These are phyloP conservation scores for Tricharina praecox DNA, from an alignment of 495 filamentous ascomycete species.

Conservation along the genomic window DNA sequence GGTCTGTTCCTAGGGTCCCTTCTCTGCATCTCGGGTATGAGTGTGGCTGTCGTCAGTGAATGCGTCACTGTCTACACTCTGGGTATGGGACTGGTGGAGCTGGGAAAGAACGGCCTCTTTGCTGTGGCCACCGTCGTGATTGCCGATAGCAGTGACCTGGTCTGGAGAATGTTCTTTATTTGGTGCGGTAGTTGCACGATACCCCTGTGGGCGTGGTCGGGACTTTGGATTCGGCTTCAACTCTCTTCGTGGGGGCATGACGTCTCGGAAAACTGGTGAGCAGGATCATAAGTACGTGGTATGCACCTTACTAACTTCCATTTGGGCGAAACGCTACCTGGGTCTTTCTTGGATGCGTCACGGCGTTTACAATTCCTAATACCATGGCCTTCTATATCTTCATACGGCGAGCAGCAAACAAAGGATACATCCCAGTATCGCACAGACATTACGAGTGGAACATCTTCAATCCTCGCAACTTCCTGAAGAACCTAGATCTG, in stretches of 20 bases:
- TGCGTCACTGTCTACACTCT: slow-evolving; percentile 9
- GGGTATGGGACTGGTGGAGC: slow-evolving; percentile 9
- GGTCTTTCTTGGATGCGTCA: neutral
- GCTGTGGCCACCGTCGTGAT: slow-evolving; percentile 15
- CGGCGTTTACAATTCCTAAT: neutral
- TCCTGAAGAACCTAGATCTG: neutral
- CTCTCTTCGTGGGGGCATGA: neutral
- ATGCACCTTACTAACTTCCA: neutral
- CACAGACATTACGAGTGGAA: neutral
- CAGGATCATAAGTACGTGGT: neutral
- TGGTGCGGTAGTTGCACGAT: slow-evolving; percentile 14
- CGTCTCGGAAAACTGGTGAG: neutral
- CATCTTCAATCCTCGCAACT: neutral
- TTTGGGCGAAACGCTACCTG: neutral
- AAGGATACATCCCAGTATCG: neutral
- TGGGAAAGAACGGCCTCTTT: slow-evolving; percentile 11
- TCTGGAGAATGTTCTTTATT: slow-evolving; percentile 9
- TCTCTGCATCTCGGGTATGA: slow-evolving; percentile 11
- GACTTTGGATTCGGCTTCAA: neutral
- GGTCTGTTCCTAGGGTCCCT: slow-evolving; percentile 11
- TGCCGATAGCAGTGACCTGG: slow-evolving; percentile 17
- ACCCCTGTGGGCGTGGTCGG: slow-evolving; percentile 11
- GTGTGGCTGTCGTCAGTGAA: slow-evolving; percentile 7
- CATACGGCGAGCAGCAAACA: neutral
- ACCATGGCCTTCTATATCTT: neutral